Evolutionary conservation across 495 filamentous ascomycete genomes (phyloP), one percentile per base, ranked within the genome.

Genomic region (Aspergillus conjunctus): DNA sequence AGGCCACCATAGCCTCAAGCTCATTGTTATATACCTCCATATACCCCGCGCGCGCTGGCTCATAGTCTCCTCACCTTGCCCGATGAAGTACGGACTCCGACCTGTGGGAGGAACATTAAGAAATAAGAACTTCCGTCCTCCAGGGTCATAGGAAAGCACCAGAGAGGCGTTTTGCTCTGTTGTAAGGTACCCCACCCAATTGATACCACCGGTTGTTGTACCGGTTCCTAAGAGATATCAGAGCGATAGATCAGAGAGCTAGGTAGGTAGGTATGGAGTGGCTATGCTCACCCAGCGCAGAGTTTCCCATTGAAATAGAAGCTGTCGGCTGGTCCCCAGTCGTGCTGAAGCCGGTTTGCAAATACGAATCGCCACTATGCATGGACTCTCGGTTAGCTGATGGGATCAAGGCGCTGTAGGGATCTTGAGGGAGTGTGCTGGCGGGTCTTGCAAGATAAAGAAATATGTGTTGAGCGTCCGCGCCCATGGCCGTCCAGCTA

Each of bases 301-400:
- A 91, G 69, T 93, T 96, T 22, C 91, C 91, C 59, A 94, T 77
- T 0, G 91, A 90, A 68, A 92, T 91, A 9, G 64, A 62, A 15
- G 67, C 46, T 18, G 82, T 80, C 7, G 91, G 89, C 57, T 89
- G 85, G 12, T 80, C 73, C 50, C 76, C 73, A 30, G 72, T 79
- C 46, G 81, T 70, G 66, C 90, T 81, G 76, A 94, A 96, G 52
- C 83, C 84, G 17, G 85, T 88, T 48, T 74, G 73, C 15, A 83
- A 83, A 65, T 88, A 90, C 3, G 85, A 88, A 67, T 89, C 82
- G 11, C 79, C 79, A 65, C 74, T 77, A 30, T 6, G 30, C 26
- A 20, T 33, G 33, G 7, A 3, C 21, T 9, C 34, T 37, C 34
- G 34, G 8, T 37, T 37, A 37, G 34, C 34, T 37, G 34, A 37